Evolutionary conservation across 2,329 filamentous ascomycete species (phyloP).

Genomic region (Metarhizium album): DNA sequence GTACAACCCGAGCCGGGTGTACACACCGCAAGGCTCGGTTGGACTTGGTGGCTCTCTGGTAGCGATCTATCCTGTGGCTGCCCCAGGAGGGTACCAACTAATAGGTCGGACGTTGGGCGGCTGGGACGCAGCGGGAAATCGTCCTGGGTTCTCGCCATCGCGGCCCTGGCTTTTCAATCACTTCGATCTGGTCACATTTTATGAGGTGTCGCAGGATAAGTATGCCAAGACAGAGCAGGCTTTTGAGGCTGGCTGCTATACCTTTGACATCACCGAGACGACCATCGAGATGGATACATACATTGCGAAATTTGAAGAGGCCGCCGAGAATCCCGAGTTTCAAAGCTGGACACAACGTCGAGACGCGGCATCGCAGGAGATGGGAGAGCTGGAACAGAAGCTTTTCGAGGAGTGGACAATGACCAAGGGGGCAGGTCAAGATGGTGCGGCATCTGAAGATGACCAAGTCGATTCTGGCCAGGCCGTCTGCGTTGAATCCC

Average conservation of each 20-base stretch:
- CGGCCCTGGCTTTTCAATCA: slow-evolving; percentile 26
- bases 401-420: not conserved
- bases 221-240: slow-evolving; percentile 17
- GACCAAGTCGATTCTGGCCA: not conserved
- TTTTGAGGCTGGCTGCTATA: slow-evolving; percentile 21
- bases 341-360: not conserved
- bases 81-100: slow-evolving; percentile 29
- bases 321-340: not conserved
- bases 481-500: not conserved
- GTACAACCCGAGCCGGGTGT: slow-evolving; percentile 23
- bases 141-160: slow-evolving; percentile 16
- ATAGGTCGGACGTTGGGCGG: slow-evolving; percentile 20
- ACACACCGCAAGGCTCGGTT: slow-evolving; percentile 25
- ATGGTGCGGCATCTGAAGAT: not conserved
- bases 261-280: slow-evolving; percentile 14
- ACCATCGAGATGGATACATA: not conserved
- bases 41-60: slow-evolving; percentile 25
- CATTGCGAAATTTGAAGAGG: slow-evolving; percentile 6
- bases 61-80: slow-evolving; percentile 25
- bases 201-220: slow-evolving; percentile 22
- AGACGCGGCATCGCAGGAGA: slow-evolving; percentile 1
- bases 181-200: slow-evolving; percentile 24
- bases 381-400: not conserved
- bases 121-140: slow-evolving; percentile 23
- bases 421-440: not conserved